phyloP scores from a whole-genome alignment of 192 early-diverging fungal genomes.

The Umbelopsis sp. region DNA sequence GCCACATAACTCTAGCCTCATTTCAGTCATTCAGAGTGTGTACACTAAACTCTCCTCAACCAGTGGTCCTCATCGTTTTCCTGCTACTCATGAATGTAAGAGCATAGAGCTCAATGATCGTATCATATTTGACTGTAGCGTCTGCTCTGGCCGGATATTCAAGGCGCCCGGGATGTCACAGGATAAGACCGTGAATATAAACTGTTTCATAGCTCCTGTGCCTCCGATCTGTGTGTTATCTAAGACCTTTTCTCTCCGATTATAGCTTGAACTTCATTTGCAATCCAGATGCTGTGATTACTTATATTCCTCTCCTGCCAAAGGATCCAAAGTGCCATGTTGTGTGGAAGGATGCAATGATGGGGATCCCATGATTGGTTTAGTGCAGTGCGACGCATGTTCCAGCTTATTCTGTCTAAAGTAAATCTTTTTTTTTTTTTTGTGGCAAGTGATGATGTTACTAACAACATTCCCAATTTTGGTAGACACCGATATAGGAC shows the following conservation, averaged over 20 bases:
- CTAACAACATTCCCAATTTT: conserved; percentile 3
- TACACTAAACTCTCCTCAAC: not conserved
- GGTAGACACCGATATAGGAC: conserved; percentile 32
- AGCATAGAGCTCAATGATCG: conserved; percentile 15
- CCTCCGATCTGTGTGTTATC: not conserved
- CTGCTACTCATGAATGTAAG: conserved; percentile 24
- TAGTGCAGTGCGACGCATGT: conserved; percentile 33
- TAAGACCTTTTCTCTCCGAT: not conserved
- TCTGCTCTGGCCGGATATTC: conserved; percentile 21
- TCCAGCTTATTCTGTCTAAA: conserved; percentile 31
- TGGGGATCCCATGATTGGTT: conserved; percentile 16
- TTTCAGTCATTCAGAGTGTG: not conserved
- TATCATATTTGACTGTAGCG: not conserved
- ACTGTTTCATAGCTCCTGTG: not conserved
- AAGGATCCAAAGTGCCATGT: conserved; percentile 12
- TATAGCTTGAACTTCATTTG: conserved; percentile 28
- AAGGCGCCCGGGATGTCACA: not conserved
- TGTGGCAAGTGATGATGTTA: not conserved
- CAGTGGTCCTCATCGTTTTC: conserved; percentile 37
- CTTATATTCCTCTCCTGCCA: conserved; percentile 1
- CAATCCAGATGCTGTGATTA: conserved; percentile 26
- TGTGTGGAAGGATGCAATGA: conserved; percentile 18
- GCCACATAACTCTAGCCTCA: not conserved
- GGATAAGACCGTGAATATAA: conserved; percentile 17
- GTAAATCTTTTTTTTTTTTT: conserved; percentile 22